phyloP scores from a whole-genome alignment of 805 yeast species.

The Pichia cephalocereana region DNA sequence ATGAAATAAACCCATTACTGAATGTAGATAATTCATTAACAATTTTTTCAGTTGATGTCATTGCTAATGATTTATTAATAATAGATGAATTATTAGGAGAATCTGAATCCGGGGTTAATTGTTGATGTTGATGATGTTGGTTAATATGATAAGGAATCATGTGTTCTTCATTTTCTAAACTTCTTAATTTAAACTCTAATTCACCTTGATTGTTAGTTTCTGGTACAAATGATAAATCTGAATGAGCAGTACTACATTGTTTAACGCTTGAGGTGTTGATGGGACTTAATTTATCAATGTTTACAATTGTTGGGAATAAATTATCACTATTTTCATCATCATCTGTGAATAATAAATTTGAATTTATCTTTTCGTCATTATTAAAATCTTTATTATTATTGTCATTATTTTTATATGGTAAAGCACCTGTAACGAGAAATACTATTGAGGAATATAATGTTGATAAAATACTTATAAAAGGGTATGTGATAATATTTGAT shows the following conservation, averaged over 20 bases:
- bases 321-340: background rate
- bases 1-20: constrained; percentile 11
- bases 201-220: constrained; percentile 44
- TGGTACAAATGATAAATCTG: constrained; percentile 40
- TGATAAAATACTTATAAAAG: background rate
- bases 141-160: constrained; percentile 3
- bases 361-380: background rate
- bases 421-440: background rate
- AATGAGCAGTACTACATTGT: constrained; percentile 35
- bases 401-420: background rate
- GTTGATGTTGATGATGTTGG: constrained; percentile 7
- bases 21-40: no score
- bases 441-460: background rate
- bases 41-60: no score
- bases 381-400: background rate
- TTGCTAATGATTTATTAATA: background rate
- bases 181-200: constrained; percentile 42
- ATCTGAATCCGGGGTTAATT: constrained; percentile 22
- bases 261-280: background rate
- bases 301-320: background rate
- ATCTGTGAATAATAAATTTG: background rate
- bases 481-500: background rate
- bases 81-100: constrained; percentile 7
- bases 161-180: constrained; percentile 25
- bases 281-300: background rate